phyloP scores from a whole-genome alignment of 805 yeast genomes.

The Debaryomyces tyrocola region DNA sequence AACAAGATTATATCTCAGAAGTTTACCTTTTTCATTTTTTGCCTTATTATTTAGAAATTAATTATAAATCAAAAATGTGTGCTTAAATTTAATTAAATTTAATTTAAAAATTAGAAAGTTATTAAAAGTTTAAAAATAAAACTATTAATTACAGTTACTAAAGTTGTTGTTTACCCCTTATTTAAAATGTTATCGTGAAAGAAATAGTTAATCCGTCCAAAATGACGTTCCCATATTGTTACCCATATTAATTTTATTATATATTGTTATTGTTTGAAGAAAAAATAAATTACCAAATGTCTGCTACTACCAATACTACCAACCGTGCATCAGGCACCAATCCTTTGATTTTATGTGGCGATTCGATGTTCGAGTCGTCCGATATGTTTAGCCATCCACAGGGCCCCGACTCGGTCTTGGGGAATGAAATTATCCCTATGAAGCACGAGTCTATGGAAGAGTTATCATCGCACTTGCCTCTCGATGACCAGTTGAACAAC shows the following conservation, averaged over 20 bases:
- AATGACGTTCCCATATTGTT: conserved; percentile 26
- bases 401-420: conserved; percentile 2
- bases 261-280: conserved; percentile 11
- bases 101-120: conserved; percentile 7
- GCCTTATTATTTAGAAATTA: conserved; percentile 5
- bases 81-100: conserved; percentile 25
- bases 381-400: conserved; percentile 18
- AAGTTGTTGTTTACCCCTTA: conserved; percentile 25
- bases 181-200: conserved; percentile 35
- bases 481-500: conserved; percentile 4
- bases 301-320: conserved; percentile 20
- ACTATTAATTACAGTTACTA: conserved; percentile 15
- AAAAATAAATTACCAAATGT: conserved; percentile 16
- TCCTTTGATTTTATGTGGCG: conserved; percentile 22
- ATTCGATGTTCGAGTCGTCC: conserved; percentile 26
- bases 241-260: background rate
- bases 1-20: conserved; percentile 5
- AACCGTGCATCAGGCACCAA: background rate
- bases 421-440: conserved; percentile 4
- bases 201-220: conserved; percentile 22
- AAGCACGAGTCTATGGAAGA: conserved; percentile 22
- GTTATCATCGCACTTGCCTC: conserved; percentile 27
- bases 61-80: conserved; percentile 27
- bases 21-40: conserved; percentile 1
- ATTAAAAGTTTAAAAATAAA: conserved; percentile 13